A percentile compares a stretch with the other conserved stretches of the same genome.
These are phyloP conservation scores for Phytophthora meadii DNA, from an alignment of 352 stramenopile species.

Conservation along the genomic window DNA sequence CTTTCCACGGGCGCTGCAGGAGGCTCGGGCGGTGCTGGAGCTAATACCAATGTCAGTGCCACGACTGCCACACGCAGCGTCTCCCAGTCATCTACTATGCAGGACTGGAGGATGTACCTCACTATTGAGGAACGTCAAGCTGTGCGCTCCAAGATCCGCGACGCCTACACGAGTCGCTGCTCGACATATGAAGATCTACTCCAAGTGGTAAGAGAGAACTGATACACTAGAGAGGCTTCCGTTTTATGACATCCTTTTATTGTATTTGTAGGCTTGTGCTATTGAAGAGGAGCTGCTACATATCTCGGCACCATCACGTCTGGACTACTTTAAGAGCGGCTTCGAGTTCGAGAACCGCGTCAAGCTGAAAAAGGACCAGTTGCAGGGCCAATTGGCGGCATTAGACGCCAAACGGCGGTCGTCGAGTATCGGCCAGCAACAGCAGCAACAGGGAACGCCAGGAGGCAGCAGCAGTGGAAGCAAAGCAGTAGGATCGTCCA, in stretches of 20 bases:
- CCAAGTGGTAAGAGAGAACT: conserved; percentile 72
- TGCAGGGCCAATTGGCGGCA: conserved; percentile 83
- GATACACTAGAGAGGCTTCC: neutral
- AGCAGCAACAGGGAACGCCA: conserved; percentile 34
- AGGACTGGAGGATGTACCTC: conserved; percentile 91
- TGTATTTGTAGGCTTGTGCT: conserved; percentile 65
- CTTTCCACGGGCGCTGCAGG: conserved; percentile 12
- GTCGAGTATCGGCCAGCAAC: conserved; percentile 42
- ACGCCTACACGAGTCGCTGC: conserved; percentile 88
- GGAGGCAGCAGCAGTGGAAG: conserved; percentile 43
- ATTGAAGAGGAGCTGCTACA: conserved; percentile 92
- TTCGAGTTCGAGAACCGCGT: conserved; percentile 92
- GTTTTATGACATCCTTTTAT: neutral
- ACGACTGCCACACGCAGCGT: conserved; percentile 58
- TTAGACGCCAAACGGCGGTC: conserved; percentile 81
- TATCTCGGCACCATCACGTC: conserved; percentile 86
- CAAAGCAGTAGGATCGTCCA: conserved; percentile 58
- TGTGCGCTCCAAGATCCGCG: conserved; percentile 87
- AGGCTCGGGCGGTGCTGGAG: conserved; percentile 8
- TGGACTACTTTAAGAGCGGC: conserved; percentile 93
- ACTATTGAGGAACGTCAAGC: conserved; percentile 91
- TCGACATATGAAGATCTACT: conserved; percentile 88
- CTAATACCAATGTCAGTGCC: conserved; percentile 32
- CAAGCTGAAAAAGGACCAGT: conserved; percentile 90
- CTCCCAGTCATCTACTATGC: conserved; percentile 73